Evolutionary conservation across 257 asterid genomes (phyloP).

Genomic region (Nicotiana knightiana): DNA sequence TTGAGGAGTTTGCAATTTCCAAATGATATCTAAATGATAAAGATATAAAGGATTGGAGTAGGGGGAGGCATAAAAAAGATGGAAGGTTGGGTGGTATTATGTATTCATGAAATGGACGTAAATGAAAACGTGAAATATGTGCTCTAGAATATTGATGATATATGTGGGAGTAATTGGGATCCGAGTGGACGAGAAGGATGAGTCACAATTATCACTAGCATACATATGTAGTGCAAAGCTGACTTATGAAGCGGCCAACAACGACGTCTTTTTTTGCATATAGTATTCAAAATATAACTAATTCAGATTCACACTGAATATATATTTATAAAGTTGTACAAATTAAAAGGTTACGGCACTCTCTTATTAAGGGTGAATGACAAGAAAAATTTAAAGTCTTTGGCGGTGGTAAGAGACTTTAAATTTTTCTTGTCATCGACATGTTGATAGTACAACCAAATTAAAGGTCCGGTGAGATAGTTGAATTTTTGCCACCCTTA

Average conservation of each 20-base stretch:
- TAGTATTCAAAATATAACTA: neutral
- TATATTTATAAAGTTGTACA: no score
- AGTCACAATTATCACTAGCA: no score
- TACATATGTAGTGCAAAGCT: neutral
- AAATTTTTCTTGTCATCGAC: no score
- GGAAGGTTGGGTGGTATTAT: neutral
- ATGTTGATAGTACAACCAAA: no score
- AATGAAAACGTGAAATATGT: constrained; percentile 11
- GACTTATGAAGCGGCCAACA: neutral
- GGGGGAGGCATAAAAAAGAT: neutral
- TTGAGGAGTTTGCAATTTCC: neutral
- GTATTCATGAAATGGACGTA: neutral
- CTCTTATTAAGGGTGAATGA: no score
- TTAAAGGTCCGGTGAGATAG: no score
- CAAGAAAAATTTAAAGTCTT: no score
- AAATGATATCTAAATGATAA: neutral
- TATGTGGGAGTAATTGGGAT: neutral
- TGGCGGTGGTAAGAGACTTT: neutral
- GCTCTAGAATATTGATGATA: neutral
- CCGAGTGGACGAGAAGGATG: neutral
- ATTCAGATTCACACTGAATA: no score
- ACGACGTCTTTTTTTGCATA: neutral
- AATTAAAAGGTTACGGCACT: no score
- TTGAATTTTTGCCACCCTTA: no score
- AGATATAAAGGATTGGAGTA: neutral